Evolutionary conservation across 2,329 filamentous ascomycete genomes (phyloP).

Genomic region (Penicillium sp.): DNA sequence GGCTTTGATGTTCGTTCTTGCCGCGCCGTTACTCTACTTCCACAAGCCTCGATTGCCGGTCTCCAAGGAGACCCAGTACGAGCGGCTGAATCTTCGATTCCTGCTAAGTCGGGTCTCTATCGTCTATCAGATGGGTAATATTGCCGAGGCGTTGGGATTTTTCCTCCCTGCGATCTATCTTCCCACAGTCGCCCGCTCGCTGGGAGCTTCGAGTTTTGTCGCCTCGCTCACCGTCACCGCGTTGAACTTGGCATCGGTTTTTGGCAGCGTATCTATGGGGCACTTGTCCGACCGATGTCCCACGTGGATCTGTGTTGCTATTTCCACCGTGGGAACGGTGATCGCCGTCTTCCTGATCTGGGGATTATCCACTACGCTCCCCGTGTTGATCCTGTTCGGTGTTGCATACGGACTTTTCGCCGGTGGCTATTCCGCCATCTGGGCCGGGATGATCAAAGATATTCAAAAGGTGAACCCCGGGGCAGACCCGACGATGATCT

Average conservation of each 20-base stretch:
- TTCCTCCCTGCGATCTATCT: constrained; percentile 37
- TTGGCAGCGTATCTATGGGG: constrained; percentile 32
- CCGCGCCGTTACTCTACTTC: constrained; percentile 27
- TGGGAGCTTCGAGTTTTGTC: constrained; percentile 19
- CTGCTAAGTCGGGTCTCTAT: constrained; percentile 35
- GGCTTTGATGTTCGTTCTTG: constrained; percentile 22
- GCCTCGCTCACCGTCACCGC: constrained; percentile 28
- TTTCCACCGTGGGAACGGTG: constrained; percentile 38
- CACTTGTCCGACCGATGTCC: constrained; percentile 39
- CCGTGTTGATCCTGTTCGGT: constrained; percentile 37
- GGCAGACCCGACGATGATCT: constrained; percentile 45
- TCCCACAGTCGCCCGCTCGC: constrained; percentile 30
- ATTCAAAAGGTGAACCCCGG: constrained; percentile 31
- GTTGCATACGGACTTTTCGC: constrained; percentile 43
- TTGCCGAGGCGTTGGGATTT: constrained; percentile 31
- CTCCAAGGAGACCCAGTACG: constrained; percentile 18
- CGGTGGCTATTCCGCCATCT: constrained; percentile 39
- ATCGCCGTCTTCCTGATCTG: constrained; percentile 43
- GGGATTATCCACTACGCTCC: constrained; percentile 43
- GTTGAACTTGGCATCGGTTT: constrained; percentile 27
- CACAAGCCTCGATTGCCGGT: constrained; percentile 41
- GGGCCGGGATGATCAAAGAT: constrained; percentile 43
- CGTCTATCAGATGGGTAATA: constrained; percentile 44
- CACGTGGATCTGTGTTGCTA: constrained; percentile 34
- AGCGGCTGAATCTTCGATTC: constrained; percentile 39